Evolutionary conservation across 1,139 yeast species (phyloP), one percentile per base, ranked within the genome.

Genomic region (Pichia sp.): DNA sequence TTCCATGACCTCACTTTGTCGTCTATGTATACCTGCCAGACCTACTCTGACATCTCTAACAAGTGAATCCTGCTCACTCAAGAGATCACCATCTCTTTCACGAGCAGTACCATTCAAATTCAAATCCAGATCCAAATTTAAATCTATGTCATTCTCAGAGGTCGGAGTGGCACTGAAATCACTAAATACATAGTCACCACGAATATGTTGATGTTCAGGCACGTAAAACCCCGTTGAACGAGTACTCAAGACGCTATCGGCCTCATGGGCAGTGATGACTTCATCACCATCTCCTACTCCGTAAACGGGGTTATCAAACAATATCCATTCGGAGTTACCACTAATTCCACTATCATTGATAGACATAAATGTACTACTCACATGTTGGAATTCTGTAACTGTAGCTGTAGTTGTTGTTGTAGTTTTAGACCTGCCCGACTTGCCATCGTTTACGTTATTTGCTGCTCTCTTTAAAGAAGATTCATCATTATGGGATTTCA

Each of bases 301-400:
- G 14, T 23, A 32, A 21, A 25, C 19, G 2, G 28, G 5, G 17
- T 22, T 22, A 9, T 22, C 32, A 25, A 38, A 38, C 6, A 38
- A 21, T 11, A 38, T 10, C 41, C 41, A 38, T 22, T 38, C 41
- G 2, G 41, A 34, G 6, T 28, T 27, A 17, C 18, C 24, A 12
- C 32, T 32, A 9, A 31, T 24, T 5, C 20, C 29, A 26, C 30
- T 37, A 5, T 19, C 27, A 12, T n/a, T 11, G 6, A n/a, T n/a
- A n/a, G n/a, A n/a, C n/a, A n/a, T n/a, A n/a, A n/a, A n/a, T n/a
- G n/a, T n/a, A n/a, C n/a, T n/a, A n/a, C n/a, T n/a, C n/a, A n/a
- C n/a, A n/a, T n/a, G n/a, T n/a, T n/a, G n/a, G n/a, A n/a, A n/a
- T n/a, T n/a, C n/a, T n/a, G n/a, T n/a, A n/a, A n/a, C n/a, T n/a